A percentile compares a stretch with the other conserved stretches of the same genome.
phyloP scores from a whole-genome alignment of 2,329 filamentous ascomycete genomes.

The Gliomastix tumulicola region DNA sequence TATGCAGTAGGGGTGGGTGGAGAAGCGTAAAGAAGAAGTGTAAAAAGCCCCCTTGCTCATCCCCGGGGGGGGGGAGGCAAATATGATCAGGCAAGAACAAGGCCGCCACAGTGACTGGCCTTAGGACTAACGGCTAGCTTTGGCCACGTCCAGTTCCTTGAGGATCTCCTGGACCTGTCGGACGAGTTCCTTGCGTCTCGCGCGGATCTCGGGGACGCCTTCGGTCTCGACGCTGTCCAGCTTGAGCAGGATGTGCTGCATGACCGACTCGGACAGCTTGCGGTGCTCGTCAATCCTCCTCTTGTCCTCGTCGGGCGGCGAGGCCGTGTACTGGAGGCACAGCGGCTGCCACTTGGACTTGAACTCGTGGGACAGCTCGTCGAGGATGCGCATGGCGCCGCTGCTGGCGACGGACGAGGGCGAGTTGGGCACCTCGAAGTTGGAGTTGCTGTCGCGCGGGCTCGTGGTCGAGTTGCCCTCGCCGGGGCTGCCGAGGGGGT shows the following conservation, averaged over 20 bases:
- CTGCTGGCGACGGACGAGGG: constrained; percentile 21
- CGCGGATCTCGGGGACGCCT: constrained; percentile 57
- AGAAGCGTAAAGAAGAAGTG: too few relatives aligned
- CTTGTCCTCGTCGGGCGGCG: constrained; percentile 58
- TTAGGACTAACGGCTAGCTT: constrained; percentile 4
- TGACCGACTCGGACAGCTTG: constrained; percentile 65
- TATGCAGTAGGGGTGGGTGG: too few relatives aligned
- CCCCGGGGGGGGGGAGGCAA: too few relatives aligned
- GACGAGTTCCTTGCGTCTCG: constrained; percentile 66
- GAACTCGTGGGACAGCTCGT: constrained; percentile 60
- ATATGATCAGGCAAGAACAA: too few relatives aligned
- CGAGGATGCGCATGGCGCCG: constrained; percentile 48
- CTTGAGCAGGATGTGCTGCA: constrained; percentile 72
- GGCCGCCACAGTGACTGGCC: too few relatives aligned
- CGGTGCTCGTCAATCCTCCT: constrained; percentile 70
- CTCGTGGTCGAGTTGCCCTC: constrained; percentile 34
- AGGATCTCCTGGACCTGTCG: constrained; percentile 62
- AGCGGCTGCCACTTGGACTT: constrained; percentile 57
- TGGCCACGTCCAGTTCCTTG: constrained; percentile 51
- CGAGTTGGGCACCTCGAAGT: constrained; percentile 19
- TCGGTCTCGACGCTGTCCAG: constrained; percentile 70
- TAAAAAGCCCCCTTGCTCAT: too few relatives aligned
- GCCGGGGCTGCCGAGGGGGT: constrained; percentile 9
- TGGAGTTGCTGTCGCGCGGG: constrained; percentile 34
- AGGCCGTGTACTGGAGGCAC: constrained; percentile 52